Evolutionary conservation across 78 protist species (phyloP), one percentile per base, ranked within the genome.

Genomic region (Monosiga brevicollis): DNA sequence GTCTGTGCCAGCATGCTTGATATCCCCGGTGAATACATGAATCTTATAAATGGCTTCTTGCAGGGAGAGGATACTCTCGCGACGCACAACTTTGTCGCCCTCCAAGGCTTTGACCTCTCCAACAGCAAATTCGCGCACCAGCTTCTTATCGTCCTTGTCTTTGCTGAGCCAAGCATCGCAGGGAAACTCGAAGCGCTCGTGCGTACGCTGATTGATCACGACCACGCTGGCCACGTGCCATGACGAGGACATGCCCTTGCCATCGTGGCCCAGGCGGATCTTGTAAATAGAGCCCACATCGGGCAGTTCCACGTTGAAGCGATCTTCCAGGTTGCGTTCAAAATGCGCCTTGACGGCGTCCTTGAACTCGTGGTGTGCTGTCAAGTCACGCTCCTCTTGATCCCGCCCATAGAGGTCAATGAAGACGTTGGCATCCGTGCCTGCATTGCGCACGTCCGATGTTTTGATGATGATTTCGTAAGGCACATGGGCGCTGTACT

Each of bases 391-490:
- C n/a, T n/a, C n/a, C n/a, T n/a, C n/a, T n/a, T n/a, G n/a, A n/a
- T n/a, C n/a, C n/a, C n/a, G n/a, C n/a, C 82, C 82, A 29, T 20
- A 79, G 39, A 79, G 62, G 24, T 9, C 26, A 49, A 79, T 35
- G 38, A 36, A 79, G 36, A 79, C 82, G 62, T 79, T 79, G 20
- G 82, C 82, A 62, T 80, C 75, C 35, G 83, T 80, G 62, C 78
- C 83, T 2, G 73, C 83, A 40, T 35, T 54, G 54, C 39, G 35
- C 35, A 73, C 35, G 77, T 73, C 77, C 22, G 37, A 11, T 20
- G 77, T 73, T 0, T 40, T 36, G 22, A 73, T 40, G 2, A 73
- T 22, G 22, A 73, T 40, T 40, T 73, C 77, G 39, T 73, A 73
- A 1, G 77, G 77, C 15, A 73, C 40, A 36, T 73, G 32, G 38